Conservation (phyloP, 2,329 filamentous ascomycete species). For the Hypoxylon sp. region DNA sequence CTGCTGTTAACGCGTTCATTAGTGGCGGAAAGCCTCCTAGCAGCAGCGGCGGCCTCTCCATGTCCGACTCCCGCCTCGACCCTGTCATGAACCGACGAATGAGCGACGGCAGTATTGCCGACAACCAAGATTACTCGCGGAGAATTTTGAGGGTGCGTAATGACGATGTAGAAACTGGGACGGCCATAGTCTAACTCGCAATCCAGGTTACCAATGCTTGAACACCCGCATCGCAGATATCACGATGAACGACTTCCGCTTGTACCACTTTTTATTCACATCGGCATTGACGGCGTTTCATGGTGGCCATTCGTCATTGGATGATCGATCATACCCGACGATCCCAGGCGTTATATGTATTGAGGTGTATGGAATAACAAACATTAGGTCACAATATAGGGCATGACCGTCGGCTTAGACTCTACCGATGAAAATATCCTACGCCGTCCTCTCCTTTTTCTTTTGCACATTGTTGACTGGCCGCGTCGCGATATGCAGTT, state of each 20-base stretch:
- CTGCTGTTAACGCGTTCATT: constrained; percentile 82
- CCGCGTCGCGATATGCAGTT: constrained; percentile 34
- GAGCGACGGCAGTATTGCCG: constrained; percentile 95
- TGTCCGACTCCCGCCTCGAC: constrained; percentile 87
- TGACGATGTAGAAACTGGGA: not conserved
- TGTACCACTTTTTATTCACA: constrained; percentile 50
- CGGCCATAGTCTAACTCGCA: constrained; percentile 26
- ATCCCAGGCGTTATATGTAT: constrained; percentile 53
- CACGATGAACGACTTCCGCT: constrained; percentile 52
- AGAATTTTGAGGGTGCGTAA: constrained; percentile 88
- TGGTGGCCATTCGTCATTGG: constrained; percentile 52
- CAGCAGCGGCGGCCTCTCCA: constrained; percentile 74
- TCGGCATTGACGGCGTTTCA: constrained; percentile 54
- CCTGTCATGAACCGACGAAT: constrained; percentile 86
- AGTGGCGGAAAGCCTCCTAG: constrained; percentile 71
- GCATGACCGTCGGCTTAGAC: constrained; percentile 41
- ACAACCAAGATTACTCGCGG: constrained; percentile 96
- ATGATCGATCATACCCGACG: constrained; percentile 49
- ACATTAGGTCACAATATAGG: constrained; percentile 43
- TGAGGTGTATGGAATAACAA: constrained; percentile 48
- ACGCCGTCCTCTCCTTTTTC: constrained; percentile 52
- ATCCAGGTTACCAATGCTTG: constrained; percentile 53
- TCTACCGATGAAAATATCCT: constrained; percentile 40
- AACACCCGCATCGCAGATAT: constrained; percentile 48
- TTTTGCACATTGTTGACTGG: constrained; percentile 36